Conservation (phyloP, 495 filamentous ascomycete genomes). For the Podospora sp. region DNA sequence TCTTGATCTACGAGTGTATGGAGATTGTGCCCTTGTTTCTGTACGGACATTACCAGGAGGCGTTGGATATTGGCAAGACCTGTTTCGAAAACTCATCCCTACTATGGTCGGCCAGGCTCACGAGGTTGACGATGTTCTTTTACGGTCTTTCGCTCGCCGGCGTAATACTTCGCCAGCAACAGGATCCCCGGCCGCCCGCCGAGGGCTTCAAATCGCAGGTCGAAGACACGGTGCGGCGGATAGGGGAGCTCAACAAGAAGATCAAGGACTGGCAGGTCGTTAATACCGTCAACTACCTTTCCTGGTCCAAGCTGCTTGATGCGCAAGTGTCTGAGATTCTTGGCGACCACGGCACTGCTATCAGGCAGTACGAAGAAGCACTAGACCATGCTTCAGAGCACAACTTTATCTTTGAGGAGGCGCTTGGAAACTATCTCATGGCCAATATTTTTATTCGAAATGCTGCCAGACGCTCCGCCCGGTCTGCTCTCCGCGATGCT, state of each 20-base stretch:
- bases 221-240: conserved; percentile 56
- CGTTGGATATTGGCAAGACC: conserved; percentile 66
- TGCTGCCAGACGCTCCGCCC: conserved; percentile 71
- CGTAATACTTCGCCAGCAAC: conserved; percentile 61
- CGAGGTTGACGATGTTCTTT: conserved; percentile 64
- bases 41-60: conserved; percentile 73
- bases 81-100: conserved; percentile 59
- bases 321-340: conserved; percentile 71
- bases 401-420: conserved; percentile 78
- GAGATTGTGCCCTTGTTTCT: conserved; percentile 72
- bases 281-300: conserved; percentile 77
- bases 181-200: conserved; percentile 52
- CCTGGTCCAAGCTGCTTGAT: conserved; percentile 74
- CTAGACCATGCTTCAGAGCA: conserved; percentile 80
- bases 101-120: conserved; percentile 74
- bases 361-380: conserved; percentile 71
- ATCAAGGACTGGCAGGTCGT: conserved; percentile 69
- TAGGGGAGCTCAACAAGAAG: conserved; percentile 57
- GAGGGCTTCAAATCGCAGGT: conserved; percentile 55
- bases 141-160: conserved; percentile 71
- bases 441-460: conserved; percentile 74
- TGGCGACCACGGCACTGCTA: conserved; percentile 61
- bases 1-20: conserved; percentile 72
- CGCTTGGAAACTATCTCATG: conserved; percentile 74
- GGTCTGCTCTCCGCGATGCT: conserved; percentile 69